A percentile compares a stretch with the other conserved stretches of the same genome.
phyloP scores from a whole-genome alignment of 164 flowering plant genomes.

The Stephania japonica region DNA sequence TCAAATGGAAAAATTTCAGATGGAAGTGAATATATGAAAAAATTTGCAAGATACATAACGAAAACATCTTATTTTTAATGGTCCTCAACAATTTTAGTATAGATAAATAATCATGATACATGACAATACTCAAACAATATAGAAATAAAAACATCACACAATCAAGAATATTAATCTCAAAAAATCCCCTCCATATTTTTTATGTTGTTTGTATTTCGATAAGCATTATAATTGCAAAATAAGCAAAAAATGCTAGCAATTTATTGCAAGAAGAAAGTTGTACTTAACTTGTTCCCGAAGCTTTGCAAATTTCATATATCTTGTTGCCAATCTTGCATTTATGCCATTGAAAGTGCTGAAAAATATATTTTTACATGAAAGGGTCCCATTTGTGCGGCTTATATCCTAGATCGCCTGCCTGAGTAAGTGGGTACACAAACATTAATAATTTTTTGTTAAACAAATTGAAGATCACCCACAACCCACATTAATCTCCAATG shows the following conservation, averaged over 20 bases:
- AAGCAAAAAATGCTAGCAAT: neutral
- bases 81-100: too few relatives aligned
- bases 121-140: too few relatives aligned
- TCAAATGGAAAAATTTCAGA: neutral
- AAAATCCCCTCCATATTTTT: neutral
- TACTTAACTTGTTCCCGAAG: slow-evolving; percentile 19
- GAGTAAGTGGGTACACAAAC: too few relatives aligned
- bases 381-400: slow-evolving; percentile 18
- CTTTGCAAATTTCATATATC: slow-evolving; percentile 50
- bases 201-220: neutral
- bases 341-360: slow-evolving; percentile 58
- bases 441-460: too few relatives aligned
- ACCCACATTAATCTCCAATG: too few relatives aligned
- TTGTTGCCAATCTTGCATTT: slow-evolving; percentile 75
- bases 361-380: slow-evolving; percentile 34
- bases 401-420: slow-evolving; percentile 46
- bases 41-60: neutral
- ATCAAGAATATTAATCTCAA: neutral
- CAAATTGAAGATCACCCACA: too few relatives aligned
- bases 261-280: neutral
- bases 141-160: neutral
- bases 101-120: too few relatives aligned
- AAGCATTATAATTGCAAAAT: too few relatives aligned
- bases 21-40: neutral
- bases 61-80: too few relatives aligned